Base-by-base conservation (phyloP, 306 rosid species). In the Vigna angularis region DNA sequence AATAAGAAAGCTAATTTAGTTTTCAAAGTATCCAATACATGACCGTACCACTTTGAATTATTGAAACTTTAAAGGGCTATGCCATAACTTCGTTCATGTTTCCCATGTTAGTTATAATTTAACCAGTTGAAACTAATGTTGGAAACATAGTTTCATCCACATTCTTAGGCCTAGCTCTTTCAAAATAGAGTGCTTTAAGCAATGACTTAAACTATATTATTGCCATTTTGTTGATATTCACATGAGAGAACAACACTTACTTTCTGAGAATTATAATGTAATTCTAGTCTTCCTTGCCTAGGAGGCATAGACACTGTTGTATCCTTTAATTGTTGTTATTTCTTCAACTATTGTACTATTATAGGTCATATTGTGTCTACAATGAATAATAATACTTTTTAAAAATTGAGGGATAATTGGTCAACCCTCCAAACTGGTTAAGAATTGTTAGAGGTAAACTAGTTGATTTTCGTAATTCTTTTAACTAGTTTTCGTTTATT, bases 21-120 rank as follows among this genome's bases (percentile, higher is more conserved):
- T 44, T 67, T 72, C 75, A 55, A 40, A 42, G 44, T 42, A 48
- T 59, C 77, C 57, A 38, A 15, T 36, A 32, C 66, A 59, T 49
- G 24, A 34, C 17, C 10, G 7, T 70, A 56, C 66, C 65, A 7
- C 52, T 48, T 72, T 34, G 66, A 50, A n/a, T 16, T 26, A 40
- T 61, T 44, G 72, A 40, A 40, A 40, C 45, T 40, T 40, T 40
- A 11, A 62, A 62, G 38, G 63, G 63, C 48, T 52, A 28, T 52
- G 48, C 10, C 16, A n/a, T 10, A 6, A 51, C 80, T 26, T 26
- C 3, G 3, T 26, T 26, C 28, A 26, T 26, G 28, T 26, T 26
- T 26, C 28, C 28, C 28, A 26, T 26, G 28, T 0, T 26, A 26
- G 28, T 26, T 26, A 26, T 26, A 26, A 26, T 26, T 26, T 26